phyloP scores from a whole-genome alignment of 2,329 filamentous ascomycete species.

The Alternaria arborescens region DNA sequence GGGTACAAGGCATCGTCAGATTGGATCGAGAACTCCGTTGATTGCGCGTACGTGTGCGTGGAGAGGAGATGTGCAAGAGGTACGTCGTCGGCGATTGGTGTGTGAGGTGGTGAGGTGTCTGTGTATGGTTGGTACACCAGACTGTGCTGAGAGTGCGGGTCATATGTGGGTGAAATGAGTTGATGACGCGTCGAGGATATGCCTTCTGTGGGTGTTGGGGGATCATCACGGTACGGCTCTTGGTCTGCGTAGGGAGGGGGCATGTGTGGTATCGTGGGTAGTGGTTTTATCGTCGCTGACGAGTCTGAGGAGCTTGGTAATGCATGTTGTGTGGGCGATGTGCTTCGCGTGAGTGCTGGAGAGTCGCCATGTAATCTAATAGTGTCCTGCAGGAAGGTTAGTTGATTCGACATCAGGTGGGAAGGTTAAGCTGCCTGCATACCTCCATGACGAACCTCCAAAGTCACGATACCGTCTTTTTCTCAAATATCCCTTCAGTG shows the following conservation, averaged over 20 bases:
- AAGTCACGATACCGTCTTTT: not conserved
- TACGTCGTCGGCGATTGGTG: slow-evolving; percentile 34
- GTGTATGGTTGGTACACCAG: slow-evolving; percentile 13
- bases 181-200: slow-evolving; percentile 2
- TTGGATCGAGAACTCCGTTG: not conserved
- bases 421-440: not conserved
- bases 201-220: not conserved
- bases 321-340: not conserved
- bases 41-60: slow-evolving; percentile 12
- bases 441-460: slow-evolving; percentile 15
- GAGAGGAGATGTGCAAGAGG: slow-evolving; percentile 38
- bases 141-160: not conserved
- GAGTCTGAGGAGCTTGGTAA: slow-evolving; percentile 5
- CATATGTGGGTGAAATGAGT: slow-evolving; percentile 1
- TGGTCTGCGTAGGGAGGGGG: slow-evolving; percentile 10
- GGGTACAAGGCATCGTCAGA: slow-evolving; percentile 21
- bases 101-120: slow-evolving; percentile 11
- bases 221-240: slow-evolving; percentile 19
- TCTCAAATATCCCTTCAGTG: not conserved
- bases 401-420: not conserved
- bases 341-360: not conserved
- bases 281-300: slow-evolving; percentile 6
- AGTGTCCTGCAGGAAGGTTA: slow-evolving; percentile 11
- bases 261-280: slow-evolving; percentile 4
- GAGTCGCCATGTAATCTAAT: slow-evolving; percentile 4